Percentiles rank a stretch among this genome's conserved stretches.
Conservation (phyloP, 2,329 filamentous ascomycete genomes). For the Fusarium sp. region DNA sequence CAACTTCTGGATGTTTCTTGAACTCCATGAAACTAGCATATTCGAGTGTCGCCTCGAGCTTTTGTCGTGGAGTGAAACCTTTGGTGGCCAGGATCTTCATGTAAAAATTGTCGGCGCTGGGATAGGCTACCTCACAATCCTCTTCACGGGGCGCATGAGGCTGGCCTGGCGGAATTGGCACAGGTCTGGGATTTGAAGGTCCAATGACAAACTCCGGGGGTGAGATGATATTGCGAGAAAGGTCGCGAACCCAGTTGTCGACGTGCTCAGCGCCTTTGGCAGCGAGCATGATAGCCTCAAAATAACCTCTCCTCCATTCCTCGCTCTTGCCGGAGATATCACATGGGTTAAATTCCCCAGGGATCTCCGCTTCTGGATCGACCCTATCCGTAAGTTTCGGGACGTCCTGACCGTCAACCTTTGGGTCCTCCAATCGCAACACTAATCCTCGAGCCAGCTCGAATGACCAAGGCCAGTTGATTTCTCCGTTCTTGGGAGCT, state of each 20-base stretch:
- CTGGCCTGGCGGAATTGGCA: conserved; percentile 75
- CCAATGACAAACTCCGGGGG: conserved; percentile 81
- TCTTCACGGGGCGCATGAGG: conserved; percentile 77
- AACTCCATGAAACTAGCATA: conserved; percentile 89
- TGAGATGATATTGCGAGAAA: conserved; percentile 73
- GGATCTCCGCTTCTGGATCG: conserved; percentile 75
- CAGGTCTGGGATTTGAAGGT: conserved; percentile 84
- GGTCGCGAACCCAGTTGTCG: conserved; percentile 82
- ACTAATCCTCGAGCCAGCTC: conserved; percentile 71
- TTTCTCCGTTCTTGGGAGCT: conserved; percentile 63
- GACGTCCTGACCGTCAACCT: conserved; percentile 76
- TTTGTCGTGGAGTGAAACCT: conserved; percentile 83
- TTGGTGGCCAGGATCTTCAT: conserved; percentile 83
- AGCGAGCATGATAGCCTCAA: conserved; percentile 81
- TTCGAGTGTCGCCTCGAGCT: conserved; percentile 82
- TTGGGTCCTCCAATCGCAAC: conserved; percentile 75
- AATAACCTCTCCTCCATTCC: conserved; percentile 88
- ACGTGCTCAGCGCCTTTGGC: conserved; percentile 83
- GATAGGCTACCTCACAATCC: conserved; percentile 77
- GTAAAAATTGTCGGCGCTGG: conserved; percentile 81
- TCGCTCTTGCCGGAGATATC: conserved; percentile 83
- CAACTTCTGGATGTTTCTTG: conserved; percentile 74
- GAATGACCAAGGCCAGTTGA: conserved; percentile 77
- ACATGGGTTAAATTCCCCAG: conserved; percentile 71
- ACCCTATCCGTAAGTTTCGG: conserved; percentile 69